Evolutionary conservation across 306 rosid genomes (phyloP), one percentile per base, ranked within the genome.

Genomic region (Coriaria nepalensis): DNA sequence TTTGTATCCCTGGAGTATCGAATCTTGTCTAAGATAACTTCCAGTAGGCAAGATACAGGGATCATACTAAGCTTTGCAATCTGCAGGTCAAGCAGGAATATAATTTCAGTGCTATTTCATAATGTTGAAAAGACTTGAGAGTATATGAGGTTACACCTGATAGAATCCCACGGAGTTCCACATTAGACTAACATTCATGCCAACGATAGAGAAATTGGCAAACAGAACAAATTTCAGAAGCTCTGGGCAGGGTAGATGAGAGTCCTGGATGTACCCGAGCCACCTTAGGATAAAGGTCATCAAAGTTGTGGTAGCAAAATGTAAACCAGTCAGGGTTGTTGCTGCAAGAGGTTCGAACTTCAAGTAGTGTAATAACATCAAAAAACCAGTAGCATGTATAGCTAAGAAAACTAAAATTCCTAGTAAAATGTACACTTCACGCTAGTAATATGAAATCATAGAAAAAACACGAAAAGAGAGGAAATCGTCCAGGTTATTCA

Each of bases 151-250:
- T 54, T 63, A 68, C 63, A 78, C 96, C 80, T 87, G 94, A 71
- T 87, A 80, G 79, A 82, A 87, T 73, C 94, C 96, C 66, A 87
- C 96, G 10, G 94, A 82, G 68, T 87, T 87, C 96, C 84, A 87
- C 96, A 87, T 87, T 57, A 87, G 76, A 68, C 94, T 87, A 55
- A 87, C 78, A 32, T 87, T 87, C 94, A 82, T 82, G 66, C 96
- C 94, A 68, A 87, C 92, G 53, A 87, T 69, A 10, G 94, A 87
- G 73, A 87, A 82, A 70, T 87, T 87, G 33, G 96, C 93, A 60
- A 83, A 82, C 41, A 87, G 9, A 45, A 87, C 82, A 75, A 87
- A 87, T 63, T 78, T 87, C 40, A 82, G 64, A 67, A 87, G 93
- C 36, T 87, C 96, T 7, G 75, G 4, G n/a, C 82, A 13, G 9